Base-by-base conservation (phyloP, 495 filamentous ascomycete genomes). In the Lepraria neglecta region DNA sequence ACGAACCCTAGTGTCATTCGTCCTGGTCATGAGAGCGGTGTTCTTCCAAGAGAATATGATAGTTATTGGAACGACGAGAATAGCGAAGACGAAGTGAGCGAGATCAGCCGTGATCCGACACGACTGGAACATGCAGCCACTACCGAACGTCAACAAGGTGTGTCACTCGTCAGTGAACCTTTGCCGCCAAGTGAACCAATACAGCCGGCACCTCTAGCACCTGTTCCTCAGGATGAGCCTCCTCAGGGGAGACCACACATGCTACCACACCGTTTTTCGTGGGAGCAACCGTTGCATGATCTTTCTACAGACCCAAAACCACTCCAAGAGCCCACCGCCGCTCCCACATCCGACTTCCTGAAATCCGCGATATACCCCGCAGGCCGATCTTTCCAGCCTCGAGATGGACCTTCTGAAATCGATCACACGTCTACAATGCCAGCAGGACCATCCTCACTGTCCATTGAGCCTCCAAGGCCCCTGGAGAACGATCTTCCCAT, bases 31-130 rank as follows among this genome's bases (percentile, higher is more conserved):
- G 75, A 79, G 52, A 80, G 79, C 50, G 77, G 76, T 6, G 76
- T 80, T 31, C 70, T 84, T 30, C 83, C 82, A 1, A 73, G 71
- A 31, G 81, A 85, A 63, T 84, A 84, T 70, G 84, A 85, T 59
- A 79, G 77, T 54, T 83, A 84, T 67, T 83, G 80, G 83, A 79
- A 77, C 59, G 75, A 72, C 46, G 67, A 65, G 28, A 70, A 68
- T 61, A 70, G 51, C 48, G 61, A 56, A 57, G 66, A 65, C 9
- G 59, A 47, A 14, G 59, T 60, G 5, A 54, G 62, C 27, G 52
- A 54, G 4, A 12, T 45, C 19, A 58, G 57, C 40, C 43, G 33
- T n/a, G 46, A 55, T 21, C 56, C 55, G 17, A 30, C n/a, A 21
- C 56, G 7, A 40, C 17, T 45, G 9, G 38, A 58, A 28, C 19